Evolutionary conservation across 2,329 filamentous ascomycete genomes (phyloP).

Genomic region (Colletotrichum costaricense): DNA sequence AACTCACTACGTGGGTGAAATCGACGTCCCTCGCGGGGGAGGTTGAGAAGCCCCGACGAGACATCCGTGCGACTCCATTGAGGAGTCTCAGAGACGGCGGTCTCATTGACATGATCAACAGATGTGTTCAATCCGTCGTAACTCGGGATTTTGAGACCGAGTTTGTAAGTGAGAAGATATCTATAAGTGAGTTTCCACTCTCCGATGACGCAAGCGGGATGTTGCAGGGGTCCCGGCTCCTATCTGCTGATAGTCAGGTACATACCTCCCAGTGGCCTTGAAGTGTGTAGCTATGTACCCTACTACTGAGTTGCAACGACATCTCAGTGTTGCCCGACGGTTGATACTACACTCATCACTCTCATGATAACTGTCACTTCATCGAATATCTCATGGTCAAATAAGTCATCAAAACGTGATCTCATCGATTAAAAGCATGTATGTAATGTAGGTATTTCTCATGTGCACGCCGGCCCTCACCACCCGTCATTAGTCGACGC

Average conservation of each 20-base stretch:
- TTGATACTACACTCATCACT: not conserved
- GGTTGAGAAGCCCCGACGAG: slow-evolving; percentile 47
- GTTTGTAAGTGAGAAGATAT: not conserved
- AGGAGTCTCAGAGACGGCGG: not conserved
- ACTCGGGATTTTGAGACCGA: not conserved
- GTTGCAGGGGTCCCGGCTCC: slow-evolving; percentile 1
- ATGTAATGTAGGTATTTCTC: slow-evolving; percentile 1
- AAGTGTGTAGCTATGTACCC: not conserved
- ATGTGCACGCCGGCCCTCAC: not conserved
- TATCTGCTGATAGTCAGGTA: not conserved
- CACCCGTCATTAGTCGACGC: not conserved
- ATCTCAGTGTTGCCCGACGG: not conserved
- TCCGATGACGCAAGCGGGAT: slow-evolving; percentile 24
- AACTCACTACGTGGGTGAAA: slow-evolving; percentile 59
- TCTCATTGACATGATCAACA: slow-evolving; percentile 11
- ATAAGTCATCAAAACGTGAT: slow-evolving; percentile 4
- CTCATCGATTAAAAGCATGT: slow-evolving; percentile 26
- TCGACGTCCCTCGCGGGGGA: slow-evolving; percentile 48
- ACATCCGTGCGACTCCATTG: not conserved
- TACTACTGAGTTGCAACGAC: not conserved
- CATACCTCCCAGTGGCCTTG: not conserved
- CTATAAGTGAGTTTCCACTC: slow-evolving; percentile 10
- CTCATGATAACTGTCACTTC: not conserved
- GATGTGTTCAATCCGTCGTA: not conserved
- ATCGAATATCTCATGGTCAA: not conserved